A percentile compares a stretch with the other conserved stretches of the same genome.
Evolutionary conservation across 1,284 basidiomycete genomes (phyloP).

Genomic region (Malassezia furfur): DNA sequence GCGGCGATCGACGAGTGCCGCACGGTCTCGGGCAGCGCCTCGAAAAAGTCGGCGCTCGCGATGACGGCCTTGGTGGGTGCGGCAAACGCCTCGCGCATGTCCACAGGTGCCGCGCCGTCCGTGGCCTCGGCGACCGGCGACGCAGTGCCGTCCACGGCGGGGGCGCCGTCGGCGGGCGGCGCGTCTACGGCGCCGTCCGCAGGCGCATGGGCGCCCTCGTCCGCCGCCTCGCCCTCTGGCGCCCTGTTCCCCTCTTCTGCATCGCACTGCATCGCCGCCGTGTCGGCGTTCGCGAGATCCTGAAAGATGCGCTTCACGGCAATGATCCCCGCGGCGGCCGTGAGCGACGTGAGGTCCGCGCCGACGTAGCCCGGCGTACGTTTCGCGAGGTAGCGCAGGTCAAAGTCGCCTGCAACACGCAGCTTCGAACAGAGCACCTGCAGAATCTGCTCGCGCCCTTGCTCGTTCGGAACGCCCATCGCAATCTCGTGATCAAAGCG

Average conservation of each 20-base stretch:
- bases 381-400: conserved; percentile 73
- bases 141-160: neutral
- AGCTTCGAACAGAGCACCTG: conserved; percentile 38
- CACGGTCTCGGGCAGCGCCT: conserved; percentile 46
- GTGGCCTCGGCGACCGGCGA: neutral
- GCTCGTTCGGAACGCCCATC: conserved; percentile 90
- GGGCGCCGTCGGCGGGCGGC: neutral
- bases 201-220: neutral
- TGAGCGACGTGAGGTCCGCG: conserved; percentile 80
- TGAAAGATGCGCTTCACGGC: conserved; percentile 93
- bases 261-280: conserved; percentile 3
- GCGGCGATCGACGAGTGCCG: conserved; percentile 67
- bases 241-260: neutral
- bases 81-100: neutral
- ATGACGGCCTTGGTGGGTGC: neutral
- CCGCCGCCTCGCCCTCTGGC: neutral
- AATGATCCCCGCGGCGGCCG: conserved; percentile 85
- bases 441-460: conserved; percentile 57
- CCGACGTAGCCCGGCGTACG: conserved; percentile 94
- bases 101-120: neutral
- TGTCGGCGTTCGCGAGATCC: conserved; percentile 52
- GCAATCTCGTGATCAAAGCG: conserved; percentile 95
- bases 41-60: conserved; percentile 19
- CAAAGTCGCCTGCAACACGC: conserved; percentile 62
- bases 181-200: neutral